Evolutionary conservation across 352 stramenopile genomes (phyloP), one percentile per base, ranked within the genome.

Genomic region (Achlya hypogyna): DNA sequence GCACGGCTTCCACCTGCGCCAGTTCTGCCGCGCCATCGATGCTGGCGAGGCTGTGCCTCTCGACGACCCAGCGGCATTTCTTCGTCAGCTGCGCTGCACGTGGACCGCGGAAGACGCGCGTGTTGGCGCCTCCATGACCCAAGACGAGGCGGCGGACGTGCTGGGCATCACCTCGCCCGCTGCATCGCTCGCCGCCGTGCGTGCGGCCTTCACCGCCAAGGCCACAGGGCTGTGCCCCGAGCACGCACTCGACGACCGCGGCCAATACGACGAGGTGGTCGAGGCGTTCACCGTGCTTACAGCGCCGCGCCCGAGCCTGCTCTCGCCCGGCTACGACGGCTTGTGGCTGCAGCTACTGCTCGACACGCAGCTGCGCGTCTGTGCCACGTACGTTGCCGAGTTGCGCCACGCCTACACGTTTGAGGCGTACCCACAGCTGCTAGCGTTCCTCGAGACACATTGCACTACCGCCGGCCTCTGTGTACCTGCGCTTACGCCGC

Each of bases 1-100:
- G 70, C 82, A 94, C 70, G 95, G 94, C 34, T 92, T 97, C 60
- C 98, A 98, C 59, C 72, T 98, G 32, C 72, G 77, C 27, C 93
- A 97, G 49, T 87, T 97, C n/a, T 98, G 91, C 67, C 82, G 96
- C 53, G 71, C 88, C 51, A 65, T 84, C 20, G 78, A 91, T 20
- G 16, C 49, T 10, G 49, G 25, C 49, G 49, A 35, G 12, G 31
- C n/a, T 18, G 97, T 86, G 69, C 58, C 69, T 38, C 90, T 98
- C 53, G 73, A 75, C 23, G 78, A 98, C 40, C 91, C 94, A 3
- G 68, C 94, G 18, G 74, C 81, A 34, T 92, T 98, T 42, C 93
- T 98, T 73, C 47, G 72, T 20, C 76, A 84, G 14, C 75, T 96
- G 51, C 81, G 88, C 2, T 72, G 78, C 35, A 69, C 78, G 63